Percentiles rank a stretch among this genome's conserved stretches.
Conservation (phyloP, 2,329 filamentous ascomycete genomes). For the Ophiostoma quercus region DNA sequence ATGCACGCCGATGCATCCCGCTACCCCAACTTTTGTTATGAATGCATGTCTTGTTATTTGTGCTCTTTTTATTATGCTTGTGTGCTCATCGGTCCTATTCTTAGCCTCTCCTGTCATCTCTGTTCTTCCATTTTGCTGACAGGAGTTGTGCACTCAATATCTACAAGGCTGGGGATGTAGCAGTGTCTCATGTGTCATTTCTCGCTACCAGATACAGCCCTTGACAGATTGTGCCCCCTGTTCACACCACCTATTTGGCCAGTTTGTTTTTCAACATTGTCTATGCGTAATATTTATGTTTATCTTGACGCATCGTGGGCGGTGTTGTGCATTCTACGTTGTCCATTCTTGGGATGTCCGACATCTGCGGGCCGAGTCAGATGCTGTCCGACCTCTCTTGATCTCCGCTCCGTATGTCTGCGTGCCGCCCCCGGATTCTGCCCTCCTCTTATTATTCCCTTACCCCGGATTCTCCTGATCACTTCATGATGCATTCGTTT, state of each 20-base stretch:
- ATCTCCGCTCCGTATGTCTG: not conserved
- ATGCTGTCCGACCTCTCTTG: too few relatives aligned
- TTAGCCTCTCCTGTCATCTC: not conserved
- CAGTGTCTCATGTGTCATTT: not conserved
- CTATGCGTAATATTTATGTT: not conserved
- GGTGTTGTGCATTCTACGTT: not conserved
- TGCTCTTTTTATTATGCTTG: not conserved
- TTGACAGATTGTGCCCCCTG: not conserved
- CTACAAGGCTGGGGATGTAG: not conserved
- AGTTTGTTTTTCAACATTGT: not conserved
- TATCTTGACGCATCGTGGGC: not conserved
- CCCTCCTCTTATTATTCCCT: not conserved
- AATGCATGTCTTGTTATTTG: too few relatives aligned
- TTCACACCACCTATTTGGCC: not conserved
- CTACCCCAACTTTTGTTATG: not conserved
- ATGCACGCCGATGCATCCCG: not conserved
- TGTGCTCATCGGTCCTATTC: slow-evolving; percentile 7
- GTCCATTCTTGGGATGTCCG: not conserved
- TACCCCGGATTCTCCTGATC: not conserved
- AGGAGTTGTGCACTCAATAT: not conserved
- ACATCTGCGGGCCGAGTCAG: not conserved
- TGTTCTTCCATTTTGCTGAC: not conserved
- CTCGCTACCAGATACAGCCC: not conserved
- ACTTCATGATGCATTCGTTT: not conserved
- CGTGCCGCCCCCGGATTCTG: not conserved